These are phyloP conservation scores for Aspergillus floridensis DNA, from an alignment of 2,329 filamentous ascomycete genomes.

Conservation along the genomic window DNA sequence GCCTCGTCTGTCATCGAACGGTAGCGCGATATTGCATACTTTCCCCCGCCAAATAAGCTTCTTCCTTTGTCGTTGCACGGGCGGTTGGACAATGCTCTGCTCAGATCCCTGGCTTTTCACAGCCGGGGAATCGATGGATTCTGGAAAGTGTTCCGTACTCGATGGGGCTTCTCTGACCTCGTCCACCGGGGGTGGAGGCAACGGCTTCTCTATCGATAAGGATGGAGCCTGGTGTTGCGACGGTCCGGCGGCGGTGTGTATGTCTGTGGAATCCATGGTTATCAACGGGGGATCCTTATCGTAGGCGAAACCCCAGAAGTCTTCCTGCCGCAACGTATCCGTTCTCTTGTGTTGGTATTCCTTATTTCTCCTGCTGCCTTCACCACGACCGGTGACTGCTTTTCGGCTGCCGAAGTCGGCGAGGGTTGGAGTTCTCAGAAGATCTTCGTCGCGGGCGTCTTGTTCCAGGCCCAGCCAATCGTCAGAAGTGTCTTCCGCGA, in stretches of 20 bases:
- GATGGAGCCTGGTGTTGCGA: slow-evolving; percentile 17
- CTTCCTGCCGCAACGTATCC: slow-evolving; percentile 44
- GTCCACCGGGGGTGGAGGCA: slow-evolving; percentile 37
- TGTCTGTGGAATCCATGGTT: slow-evolving; percentile 33
- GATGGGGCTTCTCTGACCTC: slow-evolving; percentile 11
- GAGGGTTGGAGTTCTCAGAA: slow-evolving; percentile 41
- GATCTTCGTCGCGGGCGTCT: slow-evolving; percentile 37
- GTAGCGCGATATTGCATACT: slow-evolving; percentile 68
- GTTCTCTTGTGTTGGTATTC: slow-evolving; percentile 38
- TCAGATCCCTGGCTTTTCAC: slow-evolving; percentile 17
- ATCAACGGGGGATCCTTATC: slow-evolving; percentile 37
- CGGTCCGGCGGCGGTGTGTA: slow-evolving; percentile 20
- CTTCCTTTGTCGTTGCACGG: slow-evolving; percentile 54
- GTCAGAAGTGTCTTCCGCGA: slow-evolving; percentile 43
- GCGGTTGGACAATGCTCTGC: slow-evolving; percentile 22
- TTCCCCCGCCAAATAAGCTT: slow-evolving; percentile 74
- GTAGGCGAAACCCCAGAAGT: slow-evolving; percentile 47
- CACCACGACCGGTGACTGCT: slow-evolving; percentile 15
- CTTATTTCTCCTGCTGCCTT: slow-evolving; percentile 27
- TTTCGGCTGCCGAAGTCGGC: slow-evolving; percentile 35
- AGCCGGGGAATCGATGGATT: slow-evolving; percentile 8
- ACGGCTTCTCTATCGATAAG: slow-evolving; percentile 39
- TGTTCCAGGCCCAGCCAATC: slow-evolving; percentile 45
- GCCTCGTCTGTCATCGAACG: slow-evolving; percentile 65
- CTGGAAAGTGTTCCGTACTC: slow-evolving; percentile 13